A percentile compares a stretch with the other conserved stretches of the same genome.
Conservation (phyloP, 192 early-diverging fungal genomes). For the Linnemannia hyalina region DNA sequence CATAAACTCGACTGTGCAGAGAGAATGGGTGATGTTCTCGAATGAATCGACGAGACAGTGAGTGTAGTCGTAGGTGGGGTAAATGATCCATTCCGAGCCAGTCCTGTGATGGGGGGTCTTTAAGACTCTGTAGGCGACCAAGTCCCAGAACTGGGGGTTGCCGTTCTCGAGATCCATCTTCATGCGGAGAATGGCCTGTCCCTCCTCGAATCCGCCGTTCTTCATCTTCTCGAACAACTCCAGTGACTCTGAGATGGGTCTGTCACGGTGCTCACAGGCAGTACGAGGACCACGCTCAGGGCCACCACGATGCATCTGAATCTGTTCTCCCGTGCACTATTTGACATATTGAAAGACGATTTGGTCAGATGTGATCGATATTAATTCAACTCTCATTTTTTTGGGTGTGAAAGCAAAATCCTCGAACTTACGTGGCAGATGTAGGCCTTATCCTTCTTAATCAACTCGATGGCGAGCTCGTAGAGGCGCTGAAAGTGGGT, state of each 20-base stretch:
- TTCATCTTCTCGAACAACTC: constrained; percentile 98
- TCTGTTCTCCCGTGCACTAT: constrained; percentile 96
- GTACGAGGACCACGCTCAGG: constrained; percentile 86
- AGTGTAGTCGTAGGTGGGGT: constrained; percentile 99
- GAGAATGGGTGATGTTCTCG: constrained; percentile 99
- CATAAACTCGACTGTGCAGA: constrained; percentile 97
- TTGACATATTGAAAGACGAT: background rate
- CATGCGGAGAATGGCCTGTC: constrained; percentile 95
- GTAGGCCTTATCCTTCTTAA: constrained; percentile 91
- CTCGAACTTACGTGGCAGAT: constrained; percentile 49
- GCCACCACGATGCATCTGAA: constrained; percentile 92
- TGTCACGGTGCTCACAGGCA: constrained; percentile 91
- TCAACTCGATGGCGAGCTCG: constrained; percentile 94
- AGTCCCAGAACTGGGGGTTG: constrained; percentile 99
- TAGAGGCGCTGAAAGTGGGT: constrained; percentile 98
- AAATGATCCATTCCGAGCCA: constrained; percentile 95
- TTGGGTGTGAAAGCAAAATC: background rate
- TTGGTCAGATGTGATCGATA: background rate
- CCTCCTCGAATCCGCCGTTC: constrained; percentile 94
- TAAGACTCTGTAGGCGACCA: constrained; percentile 96
- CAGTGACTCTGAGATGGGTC: constrained; percentile 93
- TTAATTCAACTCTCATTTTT: background rate
- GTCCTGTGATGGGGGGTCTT: constrained; percentile 95
- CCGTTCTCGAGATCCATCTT: constrained; percentile 99
- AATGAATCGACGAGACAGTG: constrained; percentile 99